phyloP scores from a whole-genome alignment of 495 filamentous ascomycete genomes.

The Lasiosphaeris hirsuta region DNA sequence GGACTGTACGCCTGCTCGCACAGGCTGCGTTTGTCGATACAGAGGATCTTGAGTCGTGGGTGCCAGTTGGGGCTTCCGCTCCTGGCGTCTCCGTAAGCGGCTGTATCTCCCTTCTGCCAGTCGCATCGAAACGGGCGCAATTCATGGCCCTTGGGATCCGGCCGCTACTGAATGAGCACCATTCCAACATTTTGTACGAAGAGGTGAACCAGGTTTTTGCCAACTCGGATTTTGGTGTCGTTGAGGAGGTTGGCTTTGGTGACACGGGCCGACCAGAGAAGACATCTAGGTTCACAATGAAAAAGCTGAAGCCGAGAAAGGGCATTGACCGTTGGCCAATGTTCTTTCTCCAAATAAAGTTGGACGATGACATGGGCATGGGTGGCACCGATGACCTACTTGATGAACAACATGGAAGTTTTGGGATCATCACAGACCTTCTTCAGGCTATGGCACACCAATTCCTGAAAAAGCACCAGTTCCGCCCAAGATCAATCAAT shows the following conservation, averaged over 20 bases:
- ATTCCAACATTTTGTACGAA: constrained; percentile 67
- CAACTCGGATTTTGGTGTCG: constrained; percentile 70
- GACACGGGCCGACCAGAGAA: constrained; percentile 22
- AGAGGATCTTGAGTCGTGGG: constrained; percentile 55
- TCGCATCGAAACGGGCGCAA: constrained; percentile 67
- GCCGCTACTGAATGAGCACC: constrained; percentile 51
- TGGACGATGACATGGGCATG: constrained; percentile 20
- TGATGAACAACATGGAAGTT: constrained; percentile 33
- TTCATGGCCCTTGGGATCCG: constrained; percentile 74
- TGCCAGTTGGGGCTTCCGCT: constrained; percentile 62
- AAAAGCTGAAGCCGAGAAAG: constrained; percentile 59
- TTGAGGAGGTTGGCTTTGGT: constrained; percentile 43
- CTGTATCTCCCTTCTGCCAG: constrained; percentile 65
- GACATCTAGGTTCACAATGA: constrained; percentile 49
- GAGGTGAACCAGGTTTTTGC: constrained; percentile 77
- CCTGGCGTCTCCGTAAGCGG: constrained; percentile 58
- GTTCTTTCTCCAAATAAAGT: constrained; percentile 76
- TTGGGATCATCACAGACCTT: constrained; percentile 53
- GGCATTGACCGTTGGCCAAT: constrained; percentile 82
- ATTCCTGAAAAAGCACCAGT: constrained; percentile 66
- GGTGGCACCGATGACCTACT: constrained; percentile 32
- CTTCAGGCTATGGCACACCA: constrained; percentile 60
- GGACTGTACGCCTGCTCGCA: constrained; percentile 47
- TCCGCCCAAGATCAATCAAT: constrained; percentile 47
- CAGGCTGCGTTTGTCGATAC: constrained; percentile 62